Evolutionary conservation across 176 grass and related monocot species (phyloP).

Genomic region (Saccharum spontaneum): DNA sequence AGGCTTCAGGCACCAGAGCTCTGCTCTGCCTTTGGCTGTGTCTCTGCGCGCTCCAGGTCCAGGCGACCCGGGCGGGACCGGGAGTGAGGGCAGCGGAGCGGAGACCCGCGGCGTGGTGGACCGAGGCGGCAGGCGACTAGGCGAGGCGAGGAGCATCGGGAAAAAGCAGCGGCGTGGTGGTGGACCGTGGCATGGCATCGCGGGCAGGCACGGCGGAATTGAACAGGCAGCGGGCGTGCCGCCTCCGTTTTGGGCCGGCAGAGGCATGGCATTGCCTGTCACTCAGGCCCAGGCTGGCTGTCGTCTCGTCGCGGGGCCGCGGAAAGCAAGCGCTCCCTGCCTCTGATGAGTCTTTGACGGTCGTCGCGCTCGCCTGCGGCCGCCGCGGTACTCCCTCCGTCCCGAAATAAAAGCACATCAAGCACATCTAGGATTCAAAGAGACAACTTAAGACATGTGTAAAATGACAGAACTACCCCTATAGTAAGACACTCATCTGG

Average conservation of each 20-base stretch:
- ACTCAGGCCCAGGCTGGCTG: not conserved
- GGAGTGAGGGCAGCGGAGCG: not conserved
- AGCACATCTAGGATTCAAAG: too few relatives aligned
- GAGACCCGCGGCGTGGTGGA: not conserved
- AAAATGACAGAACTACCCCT: too few relatives aligned
- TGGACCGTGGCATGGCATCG: not conserved
- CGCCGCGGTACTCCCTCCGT: not conserved
- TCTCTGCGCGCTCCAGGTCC: not conserved
- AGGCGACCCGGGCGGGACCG: not conserved
- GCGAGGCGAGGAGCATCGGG: not conserved
- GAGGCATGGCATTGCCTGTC: not conserved
- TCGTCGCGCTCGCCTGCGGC: slow-evolving; percentile 7
- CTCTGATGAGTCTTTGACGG: not conserved
- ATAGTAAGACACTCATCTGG: too few relatives aligned
- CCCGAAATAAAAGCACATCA: too few relatives aligned
- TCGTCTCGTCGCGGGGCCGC: not conserved
- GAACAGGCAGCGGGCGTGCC: not conserved
- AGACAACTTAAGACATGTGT: too few relatives aligned
- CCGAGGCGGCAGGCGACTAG: not conserved
- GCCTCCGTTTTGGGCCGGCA: slow-evolving; percentile 35
- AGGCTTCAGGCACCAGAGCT: not conserved
- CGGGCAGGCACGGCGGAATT: not conserved
- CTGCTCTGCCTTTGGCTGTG: not conserved
- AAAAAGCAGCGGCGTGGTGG: not conserved
- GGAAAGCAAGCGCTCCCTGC: not conserved